These are phyloP conservation scores for Fraxinus sp. DNA, from an alignment of 305 asterid species.

Conservation along the genomic window DNA sequence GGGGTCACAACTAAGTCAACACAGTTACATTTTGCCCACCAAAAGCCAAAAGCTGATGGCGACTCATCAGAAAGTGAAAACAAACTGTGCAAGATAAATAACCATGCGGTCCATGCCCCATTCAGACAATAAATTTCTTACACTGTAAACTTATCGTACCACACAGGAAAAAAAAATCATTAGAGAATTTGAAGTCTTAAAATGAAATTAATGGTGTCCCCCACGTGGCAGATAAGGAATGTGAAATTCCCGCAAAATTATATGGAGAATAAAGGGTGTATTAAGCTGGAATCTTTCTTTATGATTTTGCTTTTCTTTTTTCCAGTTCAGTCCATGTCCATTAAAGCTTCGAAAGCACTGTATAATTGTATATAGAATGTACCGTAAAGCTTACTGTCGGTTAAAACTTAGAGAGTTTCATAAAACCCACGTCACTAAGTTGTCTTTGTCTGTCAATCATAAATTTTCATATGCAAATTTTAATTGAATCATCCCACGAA, in stretches of 20 bases:
- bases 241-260: neutral
- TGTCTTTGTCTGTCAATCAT: constrained; percentile 32
- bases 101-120: neutral
- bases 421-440: constrained; percentile 23
- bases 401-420: constrained; percentile 25
- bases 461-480: neutral
- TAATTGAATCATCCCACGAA: neutral
- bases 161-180: neutral
- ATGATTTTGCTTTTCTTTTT: constrained; percentile 30
- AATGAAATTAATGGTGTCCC: neutral
- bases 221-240: constrained; percentile 27
- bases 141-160: neutral
- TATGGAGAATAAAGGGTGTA: constrained; percentile 40
- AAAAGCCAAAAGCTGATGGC: constrained; percentile 15
- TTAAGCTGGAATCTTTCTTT: constrained; percentile 50
- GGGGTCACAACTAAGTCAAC: constrained; percentile 28
- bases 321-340: constrained; percentile 28
- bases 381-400: constrained; percentile 36
- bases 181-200: neutral
- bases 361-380: constrained; percentile 15
- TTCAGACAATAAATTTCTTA: neutral
- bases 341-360: constrained; percentile 42
- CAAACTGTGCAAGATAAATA: constrained; percentile 16
- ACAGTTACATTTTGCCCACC: constrained; percentile 1
- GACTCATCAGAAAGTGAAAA: constrained; percentile 29